These are phyloP conservation scores for Schizosaccharomyces versatilis DNA, from an alignment of 1,139 yeast genomes.

Conservation along the genomic window DNA sequence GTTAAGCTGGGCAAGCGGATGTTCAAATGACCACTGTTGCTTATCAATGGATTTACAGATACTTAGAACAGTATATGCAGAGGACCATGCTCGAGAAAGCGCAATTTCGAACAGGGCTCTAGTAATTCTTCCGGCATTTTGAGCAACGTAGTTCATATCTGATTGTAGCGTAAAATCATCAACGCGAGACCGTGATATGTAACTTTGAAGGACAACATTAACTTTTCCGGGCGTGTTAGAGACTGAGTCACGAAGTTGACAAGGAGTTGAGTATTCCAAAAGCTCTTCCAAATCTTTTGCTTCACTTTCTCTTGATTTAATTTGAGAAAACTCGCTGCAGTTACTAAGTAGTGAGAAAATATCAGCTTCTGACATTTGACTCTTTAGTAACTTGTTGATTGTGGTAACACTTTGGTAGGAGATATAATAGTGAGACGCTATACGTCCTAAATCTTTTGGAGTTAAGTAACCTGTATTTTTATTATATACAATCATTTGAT, in stretches of 20 bases:
- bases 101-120: slow-evolving; percentile 71
- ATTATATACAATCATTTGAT: slow-evolving; percentile 87
- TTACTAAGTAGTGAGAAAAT: slow-evolving; percentile 69
- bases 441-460: slow-evolving; percentile 76
- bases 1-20: slow-evolving; percentile 74
- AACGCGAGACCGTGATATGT: slow-evolving; percentile 50
- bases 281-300: slow-evolving; percentile 43
- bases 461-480: slow-evolving; percentile 61
- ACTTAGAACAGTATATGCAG: slow-evolving; percentile 26
- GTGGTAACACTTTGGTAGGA: slow-evolving; percentile 70
- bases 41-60: slow-evolving; percentile 64
- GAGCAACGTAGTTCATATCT: slow-evolving; percentile 84
- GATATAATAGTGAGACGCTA: slow-evolving; percentile 83
- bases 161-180: slow-evolving; percentile 53
- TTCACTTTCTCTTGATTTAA: slow-evolving; percentile 72
- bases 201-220: slow-evolving; percentile 69
- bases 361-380: slow-evolving; percentile 80
- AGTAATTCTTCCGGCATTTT: slow-evolving; percentile 78
- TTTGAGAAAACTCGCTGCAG: slow-evolving; percentile 85
- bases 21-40: slow-evolving; percentile 73
- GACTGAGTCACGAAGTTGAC: slow-evolving; percentile 62
- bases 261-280: slow-evolving; percentile 37
- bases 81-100: slow-evolving; percentile 49
- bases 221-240: slow-evolving; percentile 73
- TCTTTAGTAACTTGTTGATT: slow-evolving; percentile 65